A percentile compares a stretch with the other conserved stretches of the same genome.
Conservation (phyloP, 2,329 filamentous ascomycete genomes). For the Paecilomyces fulvus region DNA sequence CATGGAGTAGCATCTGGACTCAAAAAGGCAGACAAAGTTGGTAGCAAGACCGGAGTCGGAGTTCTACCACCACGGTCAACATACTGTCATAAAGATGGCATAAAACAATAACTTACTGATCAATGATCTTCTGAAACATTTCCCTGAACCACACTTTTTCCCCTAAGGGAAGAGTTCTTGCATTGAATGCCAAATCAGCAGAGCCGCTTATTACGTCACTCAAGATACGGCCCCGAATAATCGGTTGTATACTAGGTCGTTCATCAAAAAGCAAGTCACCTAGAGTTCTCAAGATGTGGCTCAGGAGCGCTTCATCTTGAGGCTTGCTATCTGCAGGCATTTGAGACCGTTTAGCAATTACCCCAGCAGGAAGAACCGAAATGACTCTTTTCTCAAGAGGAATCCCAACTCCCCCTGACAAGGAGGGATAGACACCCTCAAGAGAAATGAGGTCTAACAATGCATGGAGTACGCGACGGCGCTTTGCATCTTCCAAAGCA, state of each 20-base stretch:
- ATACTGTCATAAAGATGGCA: not conserved
- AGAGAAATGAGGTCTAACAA: conserved; percentile 36
- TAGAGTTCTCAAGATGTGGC: conserved; percentile 20
- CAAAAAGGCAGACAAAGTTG: conserved; percentile 30
- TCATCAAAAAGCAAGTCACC: conserved; percentile 23
- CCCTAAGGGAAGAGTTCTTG: conserved; percentile 10
- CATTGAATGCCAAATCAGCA: conserved; percentile 32
- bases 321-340: conserved; percentile 10
- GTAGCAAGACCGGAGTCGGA: conserved; percentile 25
- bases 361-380: conserved; percentile 34
- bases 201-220: conserved; percentile 33
- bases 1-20: conserved; percentile 26
- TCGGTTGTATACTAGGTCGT: conserved; percentile 28
- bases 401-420: conserved; percentile 35
- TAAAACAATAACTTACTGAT: conserved; percentile 20
- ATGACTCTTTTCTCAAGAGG: conserved; percentile 36
- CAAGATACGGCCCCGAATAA: conserved; percentile 31
- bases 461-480: conserved; percentile 31
- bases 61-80: conserved; percentile 22
- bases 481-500: conserved; percentile 33
- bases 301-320: conserved; percentile 22
- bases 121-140: conserved; percentile 22
- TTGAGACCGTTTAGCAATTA: conserved; percentile 29
- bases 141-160: conserved; percentile 13
- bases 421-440: conserved; percentile 37